These are phyloP conservation scores for Babesia bovis DNA, from an alignment of 169 alveolate genomes.

Conservation along the genomic window DNA sequence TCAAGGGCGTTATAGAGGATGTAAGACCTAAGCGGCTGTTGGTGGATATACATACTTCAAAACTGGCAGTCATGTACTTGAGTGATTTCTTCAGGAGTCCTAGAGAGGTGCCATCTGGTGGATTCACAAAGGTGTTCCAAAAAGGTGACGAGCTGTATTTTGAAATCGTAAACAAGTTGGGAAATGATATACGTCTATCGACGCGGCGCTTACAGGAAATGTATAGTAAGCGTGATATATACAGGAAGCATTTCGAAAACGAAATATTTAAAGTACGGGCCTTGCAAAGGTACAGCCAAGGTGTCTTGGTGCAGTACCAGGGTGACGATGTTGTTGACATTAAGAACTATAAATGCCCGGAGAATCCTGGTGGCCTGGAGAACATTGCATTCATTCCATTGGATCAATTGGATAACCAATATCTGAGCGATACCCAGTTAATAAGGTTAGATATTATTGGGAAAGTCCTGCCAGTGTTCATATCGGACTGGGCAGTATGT, in stretches of 20 bases:
- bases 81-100: slow-evolving; percentile 31
- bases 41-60: slow-evolving; percentile 54
- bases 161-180: slow-evolving; percentile 44
- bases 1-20: slow-evolving; percentile 49
- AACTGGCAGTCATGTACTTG: slow-evolving; percentile 28
- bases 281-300: slow-evolving; percentile 38
- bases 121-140: slow-evolving; percentile 30
- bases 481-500: not conserved
- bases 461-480: slow-evolving; percentile 47
- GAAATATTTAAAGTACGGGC: slow-evolving; percentile 39
- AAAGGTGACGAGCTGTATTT: slow-evolving; percentile 57
- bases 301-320: slow-evolving; percentile 55
- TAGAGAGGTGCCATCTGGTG: slow-evolving; percentile 59
- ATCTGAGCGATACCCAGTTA: slow-evolving; percentile 4
- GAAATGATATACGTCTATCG: slow-evolving; percentile 44
- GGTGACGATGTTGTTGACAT: slow-evolving; percentile 27
- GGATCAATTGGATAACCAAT: slow-evolving; percentile 5
- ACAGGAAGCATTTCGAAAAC: slow-evolving; percentile 10
- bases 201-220: slow-evolving; percentile 27
- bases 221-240: slow-evolving; percentile 35
- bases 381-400: slow-evolving; percentile 38
- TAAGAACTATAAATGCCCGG: slow-evolving; percentile 8
- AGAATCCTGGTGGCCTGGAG: not conserved
- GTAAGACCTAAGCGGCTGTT: slow-evolving; percentile 19
- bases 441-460: slow-evolving; percentile 32